Evolutionary conservation across 2,329 filamentous ascomycete species (phyloP).

Genomic region (Alternaria postmessia): DNA sequence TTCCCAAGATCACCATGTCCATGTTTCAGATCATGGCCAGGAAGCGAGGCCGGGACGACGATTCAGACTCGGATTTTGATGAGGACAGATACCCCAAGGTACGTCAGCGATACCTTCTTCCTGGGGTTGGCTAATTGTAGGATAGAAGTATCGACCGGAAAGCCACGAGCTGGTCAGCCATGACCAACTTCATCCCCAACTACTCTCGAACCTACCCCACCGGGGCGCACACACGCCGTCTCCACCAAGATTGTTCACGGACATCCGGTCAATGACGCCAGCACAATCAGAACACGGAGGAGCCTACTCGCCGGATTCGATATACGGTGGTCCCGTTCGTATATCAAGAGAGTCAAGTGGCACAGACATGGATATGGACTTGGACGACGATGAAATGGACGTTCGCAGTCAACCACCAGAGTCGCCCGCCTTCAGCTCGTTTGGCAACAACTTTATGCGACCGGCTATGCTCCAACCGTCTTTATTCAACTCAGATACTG

Average conservation of each 20-base stretch:
- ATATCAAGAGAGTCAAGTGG: conserved; percentile 32
- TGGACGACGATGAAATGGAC: conserved; percentile 48
- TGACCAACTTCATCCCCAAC: conserved; percentile 27
- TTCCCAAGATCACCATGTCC: conserved; percentile 36
- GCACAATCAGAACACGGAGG: conserved; percentile 39
- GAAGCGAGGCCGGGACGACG: conserved; percentile 46
- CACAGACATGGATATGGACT: conserved; percentile 47
- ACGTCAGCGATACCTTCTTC: conserved; percentile 11
- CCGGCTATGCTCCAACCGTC: conserved; percentile 46
- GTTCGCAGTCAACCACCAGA: conserved; percentile 47
- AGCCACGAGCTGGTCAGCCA: conserved; percentile 28
- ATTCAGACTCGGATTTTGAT: conserved; percentile 43
- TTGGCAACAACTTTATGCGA: conserved; percentile 39
- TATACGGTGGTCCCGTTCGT: conserved; percentile 26
- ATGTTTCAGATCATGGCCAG: conserved; percentile 39
- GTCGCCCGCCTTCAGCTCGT: conserved; percentile 40
- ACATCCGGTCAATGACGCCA: conserved; percentile 42
- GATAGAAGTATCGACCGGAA: conserved; percentile 43
- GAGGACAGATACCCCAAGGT: conserved; percentile 45
- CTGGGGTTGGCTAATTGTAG: conserved; percentile 18
- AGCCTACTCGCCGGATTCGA: conserved; percentile 38
- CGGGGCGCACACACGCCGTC: conserved; percentile 37
- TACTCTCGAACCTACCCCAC: conserved; percentile 30
- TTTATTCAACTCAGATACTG: conserved; percentile 31
- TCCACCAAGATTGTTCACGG: conserved; percentile 35